These are phyloP conservation scores for Phialophora tarda DNA, from an alignment of 2,329 filamentous ascomycete species.

Conservation along the genomic window DNA sequence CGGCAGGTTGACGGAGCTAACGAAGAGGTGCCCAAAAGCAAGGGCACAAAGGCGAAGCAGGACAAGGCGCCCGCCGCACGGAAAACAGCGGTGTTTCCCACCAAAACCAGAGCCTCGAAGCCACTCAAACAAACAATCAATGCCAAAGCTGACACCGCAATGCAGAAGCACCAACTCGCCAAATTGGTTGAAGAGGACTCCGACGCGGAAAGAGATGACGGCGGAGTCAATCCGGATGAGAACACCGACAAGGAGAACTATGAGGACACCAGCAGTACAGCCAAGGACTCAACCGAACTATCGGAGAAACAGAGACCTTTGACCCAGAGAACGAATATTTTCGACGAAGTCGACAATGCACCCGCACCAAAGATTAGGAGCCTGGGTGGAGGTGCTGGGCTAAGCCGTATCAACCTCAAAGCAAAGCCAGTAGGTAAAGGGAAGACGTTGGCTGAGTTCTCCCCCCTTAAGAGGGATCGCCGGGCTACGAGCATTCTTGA, in stretches of 20 bases:
- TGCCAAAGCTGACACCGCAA: constrained; percentile 45
- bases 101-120: constrained; percentile 20
- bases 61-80: constrained; percentile 21
- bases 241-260: constrained; percentile 29
- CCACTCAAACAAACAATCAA: constrained; percentile 50
- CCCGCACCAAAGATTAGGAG: constrained; percentile 42
- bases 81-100: constrained; percentile 6
- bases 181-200: constrained; percentile 41
- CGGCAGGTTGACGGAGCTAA: constrained; percentile 26
- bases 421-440: constrained; percentile 31
- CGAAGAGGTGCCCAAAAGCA: constrained; percentile 26
- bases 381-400: constrained; percentile 34
- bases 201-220: constrained; percentile 25
- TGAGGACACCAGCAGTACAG: constrained; percentile 37
- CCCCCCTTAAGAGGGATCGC: constrained; percentile 73
- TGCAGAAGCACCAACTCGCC: constrained; percentile 38
- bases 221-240: constrained; percentile 6
- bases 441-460: constrained; percentile 64
- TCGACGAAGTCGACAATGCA: constrained; percentile 74
- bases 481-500: constrained; percentile 44
- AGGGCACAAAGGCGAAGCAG: constrained; percentile 19
- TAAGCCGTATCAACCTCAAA: constrained; percentile 39
- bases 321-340: constrained; percentile 64
- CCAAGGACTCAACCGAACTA: constrained; percentile 39
- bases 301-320: constrained; percentile 75